phyloP scores from a whole-genome alignment of 331 rosid genomes.

The Rhamnella rubrinervis region DNA sequence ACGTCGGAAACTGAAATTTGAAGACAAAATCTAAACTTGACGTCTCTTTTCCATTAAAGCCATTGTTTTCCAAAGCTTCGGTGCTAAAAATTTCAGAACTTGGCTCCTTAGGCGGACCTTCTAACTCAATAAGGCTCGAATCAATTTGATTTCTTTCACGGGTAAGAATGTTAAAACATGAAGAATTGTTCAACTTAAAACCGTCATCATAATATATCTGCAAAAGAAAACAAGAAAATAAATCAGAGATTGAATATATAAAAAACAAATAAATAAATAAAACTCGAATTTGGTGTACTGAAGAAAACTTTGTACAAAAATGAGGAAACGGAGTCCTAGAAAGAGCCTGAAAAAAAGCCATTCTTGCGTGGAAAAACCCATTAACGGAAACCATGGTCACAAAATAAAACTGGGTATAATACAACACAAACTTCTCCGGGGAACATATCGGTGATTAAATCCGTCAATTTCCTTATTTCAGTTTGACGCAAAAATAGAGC shows the following conservation, averaged over 20 bases:
- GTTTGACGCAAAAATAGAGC: conserved; percentile 57
- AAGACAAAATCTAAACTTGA: conserved; percentile 50
- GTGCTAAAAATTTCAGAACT: conserved; percentile 23
- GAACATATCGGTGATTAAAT: conserved; percentile 6
- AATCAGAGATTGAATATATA: background rate
- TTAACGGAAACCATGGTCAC: conserved; percentile 35
- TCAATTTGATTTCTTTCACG: conserved; percentile 29
- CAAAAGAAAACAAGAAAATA: background rate
- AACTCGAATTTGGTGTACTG: conserved; percentile 33
- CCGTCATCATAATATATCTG: conserved; percentile 35
- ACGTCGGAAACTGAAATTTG: conserved; percentile 65
- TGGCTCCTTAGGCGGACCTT: conserved; percentile 13
- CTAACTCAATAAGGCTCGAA: conserved; percentile 9
- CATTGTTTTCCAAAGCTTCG: conserved; percentile 8
- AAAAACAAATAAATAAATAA: background rate
- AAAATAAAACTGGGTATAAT: conserved; percentile 26
- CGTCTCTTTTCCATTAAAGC: conserved; percentile 25
- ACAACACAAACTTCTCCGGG: conserved; percentile 6
- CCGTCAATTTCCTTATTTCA: conserved; percentile 35
- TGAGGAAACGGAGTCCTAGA: conserved; percentile 37
- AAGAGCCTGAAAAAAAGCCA: conserved; percentile 32
- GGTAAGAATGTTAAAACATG: background rate
- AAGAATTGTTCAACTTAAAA: conserved; percentile 18
- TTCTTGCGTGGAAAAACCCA: conserved; percentile 30
- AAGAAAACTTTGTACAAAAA: conserved; percentile 47